phyloP scores from a whole-genome alignment of 805 yeast genomes.

The Priceomyces haplophilus region DNA sequence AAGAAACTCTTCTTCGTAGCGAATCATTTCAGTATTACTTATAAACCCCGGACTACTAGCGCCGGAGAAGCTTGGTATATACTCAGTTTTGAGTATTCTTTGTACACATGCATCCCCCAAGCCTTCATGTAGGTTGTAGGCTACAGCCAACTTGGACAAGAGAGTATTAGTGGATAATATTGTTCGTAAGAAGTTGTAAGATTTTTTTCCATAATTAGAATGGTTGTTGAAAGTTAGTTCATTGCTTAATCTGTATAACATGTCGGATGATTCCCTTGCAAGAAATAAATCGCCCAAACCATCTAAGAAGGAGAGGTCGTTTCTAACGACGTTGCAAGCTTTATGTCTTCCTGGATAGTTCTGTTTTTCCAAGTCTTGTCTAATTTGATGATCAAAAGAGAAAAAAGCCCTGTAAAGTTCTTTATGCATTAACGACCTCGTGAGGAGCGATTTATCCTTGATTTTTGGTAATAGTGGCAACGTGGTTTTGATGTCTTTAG shows the following conservation, averaged over 20 bases:
- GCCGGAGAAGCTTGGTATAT: conserved; percentile 22
- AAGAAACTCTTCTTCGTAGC: conserved; percentile 40
- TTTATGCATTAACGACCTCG: conserved; percentile 37
- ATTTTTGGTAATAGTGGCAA: conserved; percentile 37
- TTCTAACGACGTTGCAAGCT: conserved; percentile 22
- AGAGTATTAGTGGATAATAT: conserved; percentile 39
- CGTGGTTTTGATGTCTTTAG: conserved; percentile 20
- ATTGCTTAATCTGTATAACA: conserved; percentile 26
- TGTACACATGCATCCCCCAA: conserved; percentile 28
- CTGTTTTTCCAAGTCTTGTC: conserved; percentile 13
- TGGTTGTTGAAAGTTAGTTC: conserved; percentile 14
- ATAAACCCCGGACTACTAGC: conserved; percentile 12
- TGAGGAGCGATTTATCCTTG: conserved; percentile 24
- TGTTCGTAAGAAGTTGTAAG: conserved; percentile 27
- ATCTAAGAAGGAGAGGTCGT: conserved; percentile 38
- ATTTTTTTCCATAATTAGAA: conserved; percentile 21
- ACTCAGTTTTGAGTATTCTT: conserved; percentile 20
- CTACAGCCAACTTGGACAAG: conserved; percentile 32
- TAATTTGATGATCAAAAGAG: conserved; percentile 26
- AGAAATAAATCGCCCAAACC: conserved; percentile 42
- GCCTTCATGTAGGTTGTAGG: conserved; percentile 34
- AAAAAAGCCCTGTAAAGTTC: conserved; percentile 33
- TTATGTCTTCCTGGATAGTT: conserved; percentile 19
- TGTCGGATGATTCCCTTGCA: conserved; percentile 34
- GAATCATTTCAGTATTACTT: conserved; percentile 14